phyloP scores from a whole-genome alignment of 1,284 basidiomycete species.

The Pholiota adiposa region DNA sequence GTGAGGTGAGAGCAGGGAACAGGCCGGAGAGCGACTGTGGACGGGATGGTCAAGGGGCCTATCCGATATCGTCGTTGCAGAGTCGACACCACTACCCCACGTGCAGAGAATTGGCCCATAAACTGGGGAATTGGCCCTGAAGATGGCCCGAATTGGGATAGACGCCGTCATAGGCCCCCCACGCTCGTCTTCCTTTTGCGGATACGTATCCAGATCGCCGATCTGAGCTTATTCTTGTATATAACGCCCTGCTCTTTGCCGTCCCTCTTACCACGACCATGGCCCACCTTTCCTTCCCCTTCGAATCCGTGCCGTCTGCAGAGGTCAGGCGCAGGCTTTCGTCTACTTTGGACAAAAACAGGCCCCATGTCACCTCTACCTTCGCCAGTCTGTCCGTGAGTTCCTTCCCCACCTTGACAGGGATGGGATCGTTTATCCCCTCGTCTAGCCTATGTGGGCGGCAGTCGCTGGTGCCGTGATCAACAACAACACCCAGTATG shows the following conservation, averaged over 20 bases:
- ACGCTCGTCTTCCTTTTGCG: conserved; percentile 21
- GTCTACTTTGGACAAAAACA: conserved; percentile 52
- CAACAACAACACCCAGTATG: conserved; percentile 61
- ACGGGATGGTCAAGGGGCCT: not conserved
- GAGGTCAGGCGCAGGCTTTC: conserved; percentile 70
- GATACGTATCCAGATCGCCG: conserved; percentile 19
- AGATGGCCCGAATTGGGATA: not conserved
- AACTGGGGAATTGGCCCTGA: conserved; percentile 15
- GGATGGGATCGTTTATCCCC: conserved; percentile 7
- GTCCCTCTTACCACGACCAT: conserved; percentile 40
- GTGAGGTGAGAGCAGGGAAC: conserved; percentile 8
- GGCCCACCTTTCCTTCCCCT: conserved; percentile 42
- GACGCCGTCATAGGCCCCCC: conserved; percentile 7
- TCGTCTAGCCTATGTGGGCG: conserved; percentile 79
- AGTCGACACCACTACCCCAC: conserved; percentile 7
- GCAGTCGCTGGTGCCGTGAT: conserved; percentile 67
- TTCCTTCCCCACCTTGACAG: conserved; percentile 18
- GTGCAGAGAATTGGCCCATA: conserved; percentile 7
- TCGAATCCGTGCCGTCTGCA: conserved; percentile 65
- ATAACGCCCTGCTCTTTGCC: conserved; percentile 31
- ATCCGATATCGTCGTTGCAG: too few relatives aligned
- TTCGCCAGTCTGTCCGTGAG: conserved; percentile 71
- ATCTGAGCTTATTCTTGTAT: conserved; percentile 31
- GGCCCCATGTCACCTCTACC: conserved; percentile 53
- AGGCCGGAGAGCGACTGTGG: conserved; percentile 2